These are phyloP conservation scores for Penicillium digitatum DNA, from an alignment of 2,329 filamentous ascomycete species.

Conservation along the genomic window DNA sequence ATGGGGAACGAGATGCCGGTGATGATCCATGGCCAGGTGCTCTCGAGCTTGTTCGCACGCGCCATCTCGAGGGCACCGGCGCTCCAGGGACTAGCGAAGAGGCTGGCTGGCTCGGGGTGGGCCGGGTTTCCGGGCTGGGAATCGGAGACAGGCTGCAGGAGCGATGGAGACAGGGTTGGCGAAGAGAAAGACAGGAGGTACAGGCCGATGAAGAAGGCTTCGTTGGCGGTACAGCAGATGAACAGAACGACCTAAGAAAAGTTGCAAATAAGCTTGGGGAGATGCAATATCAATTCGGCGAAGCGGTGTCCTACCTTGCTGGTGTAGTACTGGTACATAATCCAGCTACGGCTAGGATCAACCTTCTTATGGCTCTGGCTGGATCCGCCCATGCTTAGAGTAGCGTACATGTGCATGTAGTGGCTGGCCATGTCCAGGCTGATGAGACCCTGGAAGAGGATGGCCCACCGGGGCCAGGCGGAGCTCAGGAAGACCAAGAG, in stretches of 20 bases:
- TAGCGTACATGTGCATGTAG: constrained; percentile 99
- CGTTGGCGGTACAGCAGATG: constrained; percentile 82
- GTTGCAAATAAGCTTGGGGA: not conserved
- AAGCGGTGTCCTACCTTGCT: constrained; percentile 67
- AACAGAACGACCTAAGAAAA: constrained; percentile 76
- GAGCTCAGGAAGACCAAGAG: constrained; percentile 90
- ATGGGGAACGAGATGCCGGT: constrained; percentile 75
- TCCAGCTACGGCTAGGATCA: constrained; percentile 78
- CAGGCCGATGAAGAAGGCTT: constrained; percentile 95
- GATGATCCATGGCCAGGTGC: constrained; percentile 71
- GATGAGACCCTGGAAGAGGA: constrained; percentile 91
- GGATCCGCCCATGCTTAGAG: constrained; percentile 77
- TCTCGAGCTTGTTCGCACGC: constrained; percentile 88
- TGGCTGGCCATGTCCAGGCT: constrained; percentile 90
- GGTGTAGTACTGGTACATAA: constrained; percentile 93
- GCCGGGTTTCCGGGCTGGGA: constrained; percentile 63
- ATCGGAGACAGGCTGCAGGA: constrained; percentile 61
- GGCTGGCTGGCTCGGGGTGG: constrained; percentile 62
- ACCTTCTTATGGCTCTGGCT: constrained; percentile 88
- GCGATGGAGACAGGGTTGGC: constrained; percentile 78
- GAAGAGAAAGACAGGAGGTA: constrained; percentile 97
- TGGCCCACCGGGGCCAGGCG: constrained; percentile 89
- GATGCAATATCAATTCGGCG: not conserved
- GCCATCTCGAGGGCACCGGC: constrained; percentile 89
- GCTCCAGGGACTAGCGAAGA: constrained; percentile 87